These are phyloP conservation scores for Populus simonii DNA, from an alignment of 345 rosid species.

Conservation along the genomic window DNA sequence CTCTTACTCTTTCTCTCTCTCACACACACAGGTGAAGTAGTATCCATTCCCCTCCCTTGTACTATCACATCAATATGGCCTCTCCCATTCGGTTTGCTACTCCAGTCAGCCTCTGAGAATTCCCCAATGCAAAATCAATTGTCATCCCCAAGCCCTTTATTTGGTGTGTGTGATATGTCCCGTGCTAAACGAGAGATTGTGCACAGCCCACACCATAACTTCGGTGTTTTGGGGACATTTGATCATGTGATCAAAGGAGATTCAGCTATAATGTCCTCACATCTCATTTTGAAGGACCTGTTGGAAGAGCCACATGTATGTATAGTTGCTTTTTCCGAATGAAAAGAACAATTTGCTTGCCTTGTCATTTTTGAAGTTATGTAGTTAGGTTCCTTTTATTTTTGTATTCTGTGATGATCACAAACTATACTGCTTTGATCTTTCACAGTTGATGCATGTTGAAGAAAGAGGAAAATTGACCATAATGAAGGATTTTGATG, in stretches of 20 bases:
- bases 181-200: slow-evolving; percentile 62
- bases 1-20: neutral
- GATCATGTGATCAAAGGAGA: slow-evolving; percentile 50
- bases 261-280: slow-evolving; percentile 51
- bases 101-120: slow-evolving; percentile 62
- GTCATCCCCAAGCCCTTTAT: slow-evolving; percentile 48
- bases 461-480: slow-evolving; percentile 88
- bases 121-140: slow-evolving; percentile 37
- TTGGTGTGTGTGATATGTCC: slow-evolving; percentile 51
- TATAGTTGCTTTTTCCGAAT: neutral
- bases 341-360: neutral
- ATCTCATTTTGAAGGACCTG: slow-evolving; percentile 73
- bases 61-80: slow-evolving; percentile 80
- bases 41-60: slow-evolving; percentile 63
- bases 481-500: slow-evolving; percentile 77
- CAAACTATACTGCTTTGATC: slow-evolving; percentile 14
- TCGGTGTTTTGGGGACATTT: slow-evolving; percentile 32
- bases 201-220: slow-evolving; percentile 44
- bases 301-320: slow-evolving; percentile 81
- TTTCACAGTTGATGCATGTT: slow-evolving; percentile 55
- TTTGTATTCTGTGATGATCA: neutral
- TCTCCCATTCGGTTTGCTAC: slow-evolving; percentile 84
- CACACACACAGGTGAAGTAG: slow-evolving; percentile 64
- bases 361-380: slow-evolving; percentile 4
- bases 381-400: neutral